Percentiles rank a stretch among this genome's conserved stretches.
These are phyloP conservation scores for Sarcodon aspratus DNA, from an alignment of 768 basidiomycete genomes.

Conservation along the genomic window DNA sequence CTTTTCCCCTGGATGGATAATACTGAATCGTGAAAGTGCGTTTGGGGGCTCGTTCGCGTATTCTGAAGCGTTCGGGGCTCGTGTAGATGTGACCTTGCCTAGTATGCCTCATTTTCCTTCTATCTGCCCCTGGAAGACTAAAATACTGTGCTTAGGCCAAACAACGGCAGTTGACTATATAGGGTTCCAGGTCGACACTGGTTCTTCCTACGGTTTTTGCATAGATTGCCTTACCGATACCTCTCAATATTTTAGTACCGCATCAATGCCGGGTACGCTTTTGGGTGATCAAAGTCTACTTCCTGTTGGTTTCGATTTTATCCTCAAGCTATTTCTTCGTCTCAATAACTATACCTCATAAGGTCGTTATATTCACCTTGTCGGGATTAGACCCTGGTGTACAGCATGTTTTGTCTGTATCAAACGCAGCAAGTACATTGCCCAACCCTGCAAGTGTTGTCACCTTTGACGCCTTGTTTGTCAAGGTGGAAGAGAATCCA, in stretches of 20 bases:
- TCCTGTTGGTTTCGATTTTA: slow-evolving; percentile 9
- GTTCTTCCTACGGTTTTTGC: slow-evolving; percentile 18
- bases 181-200: slow-evolving; percentile 14
- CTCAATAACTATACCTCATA: neutral
- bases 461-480: slow-evolving; percentile 14
- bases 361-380: slow-evolving; percentile 19
- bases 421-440: slow-evolving; percentile 13
- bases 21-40: neutral
- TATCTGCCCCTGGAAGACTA: neutral
- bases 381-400: slow-evolving; percentile 12
- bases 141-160: slow-evolving; percentile 7
- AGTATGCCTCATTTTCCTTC: slow-evolving; percentile 10
- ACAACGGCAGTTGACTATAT: slow-evolving; percentile 16
- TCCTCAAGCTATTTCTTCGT: neutral
- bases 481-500: slow-evolving; percentile 7
- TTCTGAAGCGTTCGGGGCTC: slow-evolving; percentile 8
- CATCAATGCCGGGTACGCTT: slow-evolving; percentile 13
- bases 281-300: neutral
- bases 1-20: neutral
- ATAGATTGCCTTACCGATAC: slow-evolving; percentile 14
- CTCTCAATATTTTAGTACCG: slow-evolving; percentile 6
- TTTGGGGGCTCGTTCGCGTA: slow-evolving; percentile 7
- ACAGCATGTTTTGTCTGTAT: slow-evolving; percentile 14
- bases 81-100: slow-evolving; percentile 14
- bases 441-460: slow-evolving; percentile 12